Conservation (phyloP, 2,329 filamentous ascomycete genomes). For the Fusarium lyarnte region DNA sequence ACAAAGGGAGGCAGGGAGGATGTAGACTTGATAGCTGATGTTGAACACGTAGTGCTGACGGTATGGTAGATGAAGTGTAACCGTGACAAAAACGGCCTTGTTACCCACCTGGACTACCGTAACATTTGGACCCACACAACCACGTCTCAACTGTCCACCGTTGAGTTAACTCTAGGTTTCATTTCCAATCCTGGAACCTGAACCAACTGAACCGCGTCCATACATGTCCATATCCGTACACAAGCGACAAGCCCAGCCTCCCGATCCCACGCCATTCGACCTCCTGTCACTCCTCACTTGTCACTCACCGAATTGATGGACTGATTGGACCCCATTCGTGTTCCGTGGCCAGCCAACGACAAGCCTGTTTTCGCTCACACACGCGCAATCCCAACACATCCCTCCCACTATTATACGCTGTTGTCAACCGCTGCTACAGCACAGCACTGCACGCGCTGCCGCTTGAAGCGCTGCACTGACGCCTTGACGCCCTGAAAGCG, state of each 20-base stretch:
- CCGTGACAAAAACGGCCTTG: slow-evolving; percentile 33
- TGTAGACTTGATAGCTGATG: neutral
- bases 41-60: neutral
- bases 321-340: slow-evolving; percentile 28
- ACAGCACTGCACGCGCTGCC: slow-evolving; percentile 23
- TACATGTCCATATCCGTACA: slow-evolving; percentile 32
- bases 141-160: slow-evolving; percentile 35
- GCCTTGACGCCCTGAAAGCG: slow-evolving; percentile 22
- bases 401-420: slow-evolving; percentile 14
- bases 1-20: neutral
- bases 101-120: neutral
- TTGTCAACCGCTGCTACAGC: slow-evolving; percentile 25
- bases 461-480: slow-evolving; percentile 36
- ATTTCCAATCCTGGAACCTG: slow-evolving; percentile 41
- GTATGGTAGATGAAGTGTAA: slow-evolving; percentile 7
- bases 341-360: slow-evolving; percentile 34
- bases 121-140: slow-evolving; percentile 38
- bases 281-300: slow-evolving; percentile 12
- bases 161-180: slow-evolving; percentile 36
- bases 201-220: slow-evolving; percentile 41
- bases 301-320: slow-evolving; percentile 12
- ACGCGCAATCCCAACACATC: slow-evolving; percentile 20
- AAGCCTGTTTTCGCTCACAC: slow-evolving; percentile 28
- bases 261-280: slow-evolving; percentile 20
- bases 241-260: slow-evolving; percentile 40